Percentiles rank a stretch among this genome's conserved stretches.
phyloP scores from a whole-genome alignment of 352 stramenopile species.

The Phytophthora cryptogea region DNA sequence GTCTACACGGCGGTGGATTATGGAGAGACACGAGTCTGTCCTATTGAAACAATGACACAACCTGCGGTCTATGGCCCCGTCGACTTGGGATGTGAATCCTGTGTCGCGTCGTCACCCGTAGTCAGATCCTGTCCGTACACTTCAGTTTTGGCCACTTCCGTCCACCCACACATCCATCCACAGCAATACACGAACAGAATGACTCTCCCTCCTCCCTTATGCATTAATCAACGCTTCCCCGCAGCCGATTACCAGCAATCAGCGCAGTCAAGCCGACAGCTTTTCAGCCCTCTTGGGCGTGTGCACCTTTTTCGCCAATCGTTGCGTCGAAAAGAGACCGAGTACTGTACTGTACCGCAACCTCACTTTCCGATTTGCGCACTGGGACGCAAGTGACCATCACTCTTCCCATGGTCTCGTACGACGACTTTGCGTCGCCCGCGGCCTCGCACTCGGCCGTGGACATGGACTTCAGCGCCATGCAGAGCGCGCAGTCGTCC shows the following conservation, averaged over 20 bases:
- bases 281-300: not conserved
- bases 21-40: not conserved
- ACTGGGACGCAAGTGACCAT: constrained; percentile 11
- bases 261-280: not conserved
- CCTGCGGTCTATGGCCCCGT: constrained; percentile 3
- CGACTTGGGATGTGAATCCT: constrained; percentile 9
- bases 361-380: constrained; percentile 30
- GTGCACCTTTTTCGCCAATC: constrained; percentile 31
- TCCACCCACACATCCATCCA: too few species aligned
- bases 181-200: too few species aligned
- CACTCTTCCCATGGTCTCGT: constrained; percentile 27
- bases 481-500: constrained; percentile 35
- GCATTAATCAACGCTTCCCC: not conserved
- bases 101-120: constrained; percentile 17
- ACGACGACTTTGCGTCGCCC: constrained; percentile 48
- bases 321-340: constrained; percentile 5
- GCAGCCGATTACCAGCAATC: constrained; percentile 16
- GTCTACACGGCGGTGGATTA: not conserved
- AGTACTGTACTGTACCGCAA: not conserved
- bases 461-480: constrained; percentile 51
- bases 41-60: constrained; percentile 22
- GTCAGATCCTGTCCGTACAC: constrained; percentile 17
- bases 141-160: constrained; percentile 1
- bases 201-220: not conserved
- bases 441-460: constrained; percentile 31